These are phyloP conservation scores for Didymella exigua DNA, from an alignment of 2,329 filamentous ascomycete species.

Conservation along the genomic window DNA sequence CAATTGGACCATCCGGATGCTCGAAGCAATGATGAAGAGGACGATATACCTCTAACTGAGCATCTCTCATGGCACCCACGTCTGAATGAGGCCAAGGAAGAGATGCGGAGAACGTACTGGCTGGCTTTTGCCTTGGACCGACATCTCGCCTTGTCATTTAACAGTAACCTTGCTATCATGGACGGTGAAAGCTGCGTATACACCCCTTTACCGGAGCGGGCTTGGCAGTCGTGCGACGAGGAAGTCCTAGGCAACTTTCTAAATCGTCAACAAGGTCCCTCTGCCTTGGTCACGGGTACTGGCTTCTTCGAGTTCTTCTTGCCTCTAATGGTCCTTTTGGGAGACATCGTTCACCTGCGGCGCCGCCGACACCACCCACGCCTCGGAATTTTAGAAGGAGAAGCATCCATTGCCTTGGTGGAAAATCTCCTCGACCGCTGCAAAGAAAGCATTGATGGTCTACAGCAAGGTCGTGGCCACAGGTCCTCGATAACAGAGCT, in stretches of 20 bases:
- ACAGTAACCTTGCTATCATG: neutral
- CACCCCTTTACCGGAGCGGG: neutral
- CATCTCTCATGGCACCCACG: neutral
- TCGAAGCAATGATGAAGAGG: neutral
- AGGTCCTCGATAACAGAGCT: neutral
- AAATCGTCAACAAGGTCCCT: neutral
- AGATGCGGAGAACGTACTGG: constrained; percentile 3
- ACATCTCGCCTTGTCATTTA: constrained; percentile 1
- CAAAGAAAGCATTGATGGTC: constrained; percentile 1
- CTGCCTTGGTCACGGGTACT: neutral
- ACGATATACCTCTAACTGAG: neutral
- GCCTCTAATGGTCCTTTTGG: neutral
- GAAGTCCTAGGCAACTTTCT: neutral
- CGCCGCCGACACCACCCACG: neutral
- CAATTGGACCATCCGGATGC: neutral
- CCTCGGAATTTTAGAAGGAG: neutral
- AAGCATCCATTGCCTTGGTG: neutral
- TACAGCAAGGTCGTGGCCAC: neutral
- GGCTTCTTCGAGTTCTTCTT: constrained; percentile 3
- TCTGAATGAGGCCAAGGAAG: neutral
- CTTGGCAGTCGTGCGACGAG: neutral
- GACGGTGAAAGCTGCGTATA: constrained; percentile 2
- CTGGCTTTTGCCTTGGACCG: neutral
- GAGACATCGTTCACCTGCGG: constrained; percentile 1
- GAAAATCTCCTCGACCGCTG: neutral